A percentile compares a stretch with the other conserved stretches of the same genome.
Conservation (phyloP, 345 rosid genomes). For the Hevea brasiliensis region DNA sequence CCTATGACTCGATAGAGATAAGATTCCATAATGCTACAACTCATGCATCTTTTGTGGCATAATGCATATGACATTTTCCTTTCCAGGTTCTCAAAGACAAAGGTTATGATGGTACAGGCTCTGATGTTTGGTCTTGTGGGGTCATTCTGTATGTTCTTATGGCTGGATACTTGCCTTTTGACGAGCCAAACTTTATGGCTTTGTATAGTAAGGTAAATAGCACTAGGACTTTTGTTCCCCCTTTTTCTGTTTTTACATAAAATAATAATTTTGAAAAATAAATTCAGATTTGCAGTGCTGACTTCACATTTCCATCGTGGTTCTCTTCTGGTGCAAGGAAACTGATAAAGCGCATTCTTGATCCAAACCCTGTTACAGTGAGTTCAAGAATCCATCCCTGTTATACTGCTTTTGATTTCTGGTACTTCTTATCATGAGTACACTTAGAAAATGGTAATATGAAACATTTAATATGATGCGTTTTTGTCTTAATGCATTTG, state of each 20-base stretch:
- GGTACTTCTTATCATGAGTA: neutral
- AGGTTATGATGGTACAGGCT: constrained; percentile 84
- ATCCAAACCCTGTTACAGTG: constrained; percentile 75
- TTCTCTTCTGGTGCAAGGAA: constrained; percentile 76
- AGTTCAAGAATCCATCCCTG: constrained; percentile 26
- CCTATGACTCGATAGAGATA: constrained; percentile 16
- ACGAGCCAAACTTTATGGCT: constrained; percentile 63
- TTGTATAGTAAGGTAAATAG: constrained; percentile 67
- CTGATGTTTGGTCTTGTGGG: constrained; percentile 96
- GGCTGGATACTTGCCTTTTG: constrained; percentile 97
- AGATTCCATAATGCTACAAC: constrained; percentile 2
- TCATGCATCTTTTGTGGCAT: neutral
- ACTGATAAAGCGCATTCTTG: constrained; percentile 73
- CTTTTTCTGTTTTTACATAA: neutral
- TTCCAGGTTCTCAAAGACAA: constrained; percentile 75
- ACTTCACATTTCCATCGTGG: constrained; percentile 73
- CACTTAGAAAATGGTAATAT: neutral
- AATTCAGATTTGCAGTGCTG: constrained; percentile 68
- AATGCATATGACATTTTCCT: constrained; percentile 14
- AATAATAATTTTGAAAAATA: constrained; percentile 13
- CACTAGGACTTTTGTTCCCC: neutral
- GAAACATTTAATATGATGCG: neutral
- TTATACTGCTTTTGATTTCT: neutral
- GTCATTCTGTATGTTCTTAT: constrained; percentile 87
- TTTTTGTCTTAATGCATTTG: neutral